A percentile compares a stretch with the other conserved stretches of the same genome.
Conservation (phyloP, 2,329 filamentous ascomycete genomes). For the Epichloe sibirici region DNA sequence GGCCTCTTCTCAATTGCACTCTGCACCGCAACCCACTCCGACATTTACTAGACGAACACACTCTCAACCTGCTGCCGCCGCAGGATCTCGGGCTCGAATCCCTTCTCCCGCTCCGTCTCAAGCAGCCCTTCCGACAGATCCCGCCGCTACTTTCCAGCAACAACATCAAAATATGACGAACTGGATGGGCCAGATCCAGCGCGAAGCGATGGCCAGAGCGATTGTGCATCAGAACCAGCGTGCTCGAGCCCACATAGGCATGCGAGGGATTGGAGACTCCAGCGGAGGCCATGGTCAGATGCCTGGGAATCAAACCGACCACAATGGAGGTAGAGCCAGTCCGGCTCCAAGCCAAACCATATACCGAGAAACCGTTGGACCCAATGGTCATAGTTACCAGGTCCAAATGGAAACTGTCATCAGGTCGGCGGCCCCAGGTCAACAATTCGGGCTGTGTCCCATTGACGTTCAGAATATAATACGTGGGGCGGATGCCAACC, state of each 20-base stretch:
- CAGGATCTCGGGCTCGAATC: slow-evolving; percentile 18
- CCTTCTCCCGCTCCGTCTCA: slow-evolving; percentile 17
- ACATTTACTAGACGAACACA: slow-evolving; percentile 18
- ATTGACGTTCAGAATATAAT: slow-evolving; percentile 34
- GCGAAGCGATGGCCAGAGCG: slow-evolving; percentile 30
- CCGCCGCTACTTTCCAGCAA: slow-evolving; percentile 21
- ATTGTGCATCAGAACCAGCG: slow-evolving; percentile 32
- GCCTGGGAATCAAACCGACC: slow-evolving; percentile 11
- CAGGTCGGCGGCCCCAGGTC: slow-evolving; percentile 10
- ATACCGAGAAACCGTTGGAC: slow-evolving; percentile 21
- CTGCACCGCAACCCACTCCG: slow-evolving; percentile 18
- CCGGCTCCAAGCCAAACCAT: slow-evolving; percentile 15
- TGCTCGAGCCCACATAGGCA: slow-evolving; percentile 25
- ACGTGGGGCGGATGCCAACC: slow-evolving; percentile 31
- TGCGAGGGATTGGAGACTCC: slow-evolving; percentile 28
- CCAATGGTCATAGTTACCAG: slow-evolving; percentile 23
- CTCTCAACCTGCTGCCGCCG: slow-evolving; percentile 14
- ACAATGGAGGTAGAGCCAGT: slow-evolving; percentile 14
- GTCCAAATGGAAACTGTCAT: slow-evolving; percentile 24
- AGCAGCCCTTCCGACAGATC: slow-evolving; percentile 13
- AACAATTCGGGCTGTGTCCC: slow-evolving; percentile 23
- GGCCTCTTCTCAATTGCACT: slow-evolving; percentile 7
- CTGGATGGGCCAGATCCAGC: slow-evolving; percentile 35
- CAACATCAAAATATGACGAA: slow-evolving; percentile 31
- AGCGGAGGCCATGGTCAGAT: slow-evolving; percentile 8